Evolutionary conservation across 148 eudicot genomes (phyloP).

Genomic region (Chenopodium quinoa): DNA sequence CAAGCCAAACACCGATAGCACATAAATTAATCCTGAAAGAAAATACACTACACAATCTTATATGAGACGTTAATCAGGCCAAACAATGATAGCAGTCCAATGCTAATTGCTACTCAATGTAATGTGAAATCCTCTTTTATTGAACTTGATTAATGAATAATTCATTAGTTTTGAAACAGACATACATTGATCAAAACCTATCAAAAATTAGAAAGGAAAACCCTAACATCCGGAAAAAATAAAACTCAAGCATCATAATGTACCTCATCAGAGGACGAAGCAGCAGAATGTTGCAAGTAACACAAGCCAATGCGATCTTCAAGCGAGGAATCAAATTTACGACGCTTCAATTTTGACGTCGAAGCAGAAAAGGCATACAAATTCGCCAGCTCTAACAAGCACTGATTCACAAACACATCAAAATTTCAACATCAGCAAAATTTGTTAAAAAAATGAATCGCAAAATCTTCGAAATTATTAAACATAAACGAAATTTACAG

Average conservation of each 20-base stretch:
- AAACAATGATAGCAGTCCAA: neutral
- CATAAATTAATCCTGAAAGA: neutral
- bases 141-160: neutral
- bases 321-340: conserved; percentile 17
- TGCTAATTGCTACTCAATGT: neutral
- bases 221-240: neutral
- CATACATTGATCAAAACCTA: neutral
- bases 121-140: neutral
- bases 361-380: conserved; percentile 53
- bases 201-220: neutral
- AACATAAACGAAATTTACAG: neutral
- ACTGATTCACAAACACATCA: conserved; percentile 31
- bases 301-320: conserved; percentile 57
- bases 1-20: neutral
- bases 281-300: conserved; percentile 43
- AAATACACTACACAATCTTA: no score
- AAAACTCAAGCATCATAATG: neutral
- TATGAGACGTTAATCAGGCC: neutral
- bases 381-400: conserved; percentile 78
- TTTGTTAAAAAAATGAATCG: neutral
- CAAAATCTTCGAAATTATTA: neutral
- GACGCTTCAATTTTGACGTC: conserved; percentile 35
- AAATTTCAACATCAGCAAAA: neutral
- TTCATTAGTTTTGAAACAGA: neutral
- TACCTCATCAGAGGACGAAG: conserved; percentile 53